These are phyloP conservation scores for Arachnopeziza araneosa DNA, from an alignment of 2,329 filamentous ascomycete genomes.

Conservation along the genomic window DNA sequence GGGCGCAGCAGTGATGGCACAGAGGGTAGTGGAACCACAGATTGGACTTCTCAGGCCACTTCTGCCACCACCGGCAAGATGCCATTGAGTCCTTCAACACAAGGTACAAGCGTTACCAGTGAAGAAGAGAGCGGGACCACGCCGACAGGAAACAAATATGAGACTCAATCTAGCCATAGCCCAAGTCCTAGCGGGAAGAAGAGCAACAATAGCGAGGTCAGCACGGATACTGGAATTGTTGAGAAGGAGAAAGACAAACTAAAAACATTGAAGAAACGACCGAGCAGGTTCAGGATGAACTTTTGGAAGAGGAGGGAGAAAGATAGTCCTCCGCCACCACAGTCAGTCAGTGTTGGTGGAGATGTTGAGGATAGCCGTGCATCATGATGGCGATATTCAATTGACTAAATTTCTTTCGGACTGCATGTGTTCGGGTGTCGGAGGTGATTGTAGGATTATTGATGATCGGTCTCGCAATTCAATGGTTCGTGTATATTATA, in stretches of 20 bases:
- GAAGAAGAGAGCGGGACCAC: conserved; percentile 22
- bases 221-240: conserved; percentile 13
- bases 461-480: not conserved
- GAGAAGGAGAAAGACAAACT: conserved; percentile 32
- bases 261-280: conserved; percentile 53
- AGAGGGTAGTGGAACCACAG: conserved; percentile 52
- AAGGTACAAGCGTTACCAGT: conserved; percentile 61
- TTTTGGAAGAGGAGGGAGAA: conserved; percentile 31
- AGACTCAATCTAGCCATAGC: conserved; percentile 6
- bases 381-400: not conserved
- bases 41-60: conserved; percentile 59
- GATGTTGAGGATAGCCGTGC: not conserved
- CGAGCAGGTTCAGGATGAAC: conserved; percentile 59
- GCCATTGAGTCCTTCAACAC: conserved; percentile 59
- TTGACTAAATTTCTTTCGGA: not conserved
- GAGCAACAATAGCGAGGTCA: not conserved
- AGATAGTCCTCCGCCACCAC: conserved; percentile 20
- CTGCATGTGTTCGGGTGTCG: not conserved
- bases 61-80: conserved; percentile 59
- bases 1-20: conserved; percentile 58
- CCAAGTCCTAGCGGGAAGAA: not conserved
- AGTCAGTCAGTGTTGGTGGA: not conserved
- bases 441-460: not conserved
- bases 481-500: not conserved
- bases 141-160: not conserved